Percentiles rank a stretch among this genome's conserved stretches.
phyloP scores from a whole-genome alignment of 352 stramenopile genomes.

The Pilasporangium apinafurcum region DNA sequence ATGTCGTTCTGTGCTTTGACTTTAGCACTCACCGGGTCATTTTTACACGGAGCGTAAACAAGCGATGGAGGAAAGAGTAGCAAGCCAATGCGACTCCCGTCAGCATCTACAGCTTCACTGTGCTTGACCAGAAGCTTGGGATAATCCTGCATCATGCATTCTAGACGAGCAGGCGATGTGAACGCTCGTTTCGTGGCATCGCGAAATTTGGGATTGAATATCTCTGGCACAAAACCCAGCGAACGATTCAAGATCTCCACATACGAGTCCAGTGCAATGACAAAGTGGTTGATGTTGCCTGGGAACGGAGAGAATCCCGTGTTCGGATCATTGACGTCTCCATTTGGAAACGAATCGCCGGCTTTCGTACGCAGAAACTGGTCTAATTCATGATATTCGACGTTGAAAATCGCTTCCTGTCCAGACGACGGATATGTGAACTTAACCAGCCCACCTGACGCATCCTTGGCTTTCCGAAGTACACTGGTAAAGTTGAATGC shows the following conservation, averaged over 20 bases:
- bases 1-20: conserved; percentile 45
- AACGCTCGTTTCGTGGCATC: conserved; percentile 30
- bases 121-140: conserved; percentile 50
- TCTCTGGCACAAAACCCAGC: conserved; percentile 50
- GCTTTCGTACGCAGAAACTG: conserved; percentile 47
- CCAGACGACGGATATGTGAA: conserved; percentile 21
- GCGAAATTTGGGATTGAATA: conserved; percentile 67
- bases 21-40: conserved; percentile 45
- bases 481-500: conserved; percentile 93
- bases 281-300: conserved; percentile 73
- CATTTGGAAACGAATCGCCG: conserved; percentile 34
- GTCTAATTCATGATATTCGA: conserved; percentile 74
- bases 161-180: conserved; percentile 56
- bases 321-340: conserved; percentile 51
- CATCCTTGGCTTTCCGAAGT: conserved; percentile 92
- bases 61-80: conserved; percentile 49
- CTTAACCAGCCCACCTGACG: conserved; percentile 55
- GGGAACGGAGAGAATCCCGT: conserved; percentile 56
- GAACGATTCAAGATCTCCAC: conserved; percentile 36
- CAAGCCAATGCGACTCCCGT: conserved; percentile 19
- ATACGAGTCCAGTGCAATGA: conserved; percentile 43
- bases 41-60: conserved; percentile 76
- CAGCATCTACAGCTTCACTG: conserved; percentile 5
- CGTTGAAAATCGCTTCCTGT: conserved; percentile 44
- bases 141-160: conserved; percentile 82